Percentiles rank a stretch among this genome's conserved stretches.
Evolutionary conservation across 2,329 filamentous ascomycete genomes (phyloP).

Genomic region (Coniella vitis): DNA sequence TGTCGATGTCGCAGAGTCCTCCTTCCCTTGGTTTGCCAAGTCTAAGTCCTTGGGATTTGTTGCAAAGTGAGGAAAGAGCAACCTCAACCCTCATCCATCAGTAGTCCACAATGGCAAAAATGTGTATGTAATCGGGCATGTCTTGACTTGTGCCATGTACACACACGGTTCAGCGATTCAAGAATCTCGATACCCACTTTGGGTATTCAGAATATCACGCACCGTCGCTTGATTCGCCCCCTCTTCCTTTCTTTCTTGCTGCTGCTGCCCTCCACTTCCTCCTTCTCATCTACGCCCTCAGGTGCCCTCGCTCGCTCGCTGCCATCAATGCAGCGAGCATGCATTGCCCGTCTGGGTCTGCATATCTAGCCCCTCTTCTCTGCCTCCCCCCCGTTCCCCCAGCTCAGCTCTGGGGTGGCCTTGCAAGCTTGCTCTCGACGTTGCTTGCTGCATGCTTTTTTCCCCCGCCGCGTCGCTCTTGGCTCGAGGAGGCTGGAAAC

Average conservation of each 20-base stretch:
- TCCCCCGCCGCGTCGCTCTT: slow-evolving; percentile 16
- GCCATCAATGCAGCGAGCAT: neutral
- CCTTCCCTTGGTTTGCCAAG: neutral
- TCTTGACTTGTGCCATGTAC: neutral
- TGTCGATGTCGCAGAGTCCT: too few species aligned
- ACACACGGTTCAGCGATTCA: neutral
- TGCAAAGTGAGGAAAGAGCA: too few species aligned
- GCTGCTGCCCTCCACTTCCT: neutral
- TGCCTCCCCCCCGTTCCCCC: too few species aligned
- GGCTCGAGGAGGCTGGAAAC: slow-evolving; percentile 16
- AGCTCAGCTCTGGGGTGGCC: slow-evolving; percentile 6
- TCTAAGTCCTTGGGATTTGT: too few species aligned
- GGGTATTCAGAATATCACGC: slow-evolving; percentile 13
- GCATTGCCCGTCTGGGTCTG: slow-evolving; percentile 1
- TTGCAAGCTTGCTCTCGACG: neutral
- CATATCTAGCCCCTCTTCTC: slow-evolving; percentile 1
- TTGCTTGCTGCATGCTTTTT: neutral
- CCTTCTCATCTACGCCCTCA: neutral
- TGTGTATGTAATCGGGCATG: neutral
- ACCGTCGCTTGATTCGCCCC: slow-evolving; percentile 10
- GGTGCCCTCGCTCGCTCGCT: neutral
- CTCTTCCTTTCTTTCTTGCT: neutral
- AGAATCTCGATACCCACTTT: slow-evolving; percentile 16
- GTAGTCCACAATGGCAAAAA: too few species aligned
- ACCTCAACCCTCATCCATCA: too few species aligned